Conservation (phyloP, 768 basidiomycete species). For the Leccinum ochraceum region DNA sequence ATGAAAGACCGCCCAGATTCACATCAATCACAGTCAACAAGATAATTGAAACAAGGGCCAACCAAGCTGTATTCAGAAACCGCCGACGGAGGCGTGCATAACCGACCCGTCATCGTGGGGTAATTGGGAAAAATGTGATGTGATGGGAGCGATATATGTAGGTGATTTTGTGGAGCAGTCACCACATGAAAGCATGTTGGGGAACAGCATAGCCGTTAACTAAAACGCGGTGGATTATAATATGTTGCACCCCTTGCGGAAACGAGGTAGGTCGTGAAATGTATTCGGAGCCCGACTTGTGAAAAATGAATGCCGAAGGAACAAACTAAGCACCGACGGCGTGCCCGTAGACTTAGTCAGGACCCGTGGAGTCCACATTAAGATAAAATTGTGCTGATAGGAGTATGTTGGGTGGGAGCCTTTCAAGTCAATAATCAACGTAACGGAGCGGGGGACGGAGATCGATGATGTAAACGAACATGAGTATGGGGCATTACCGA, state of each 20-base stretch:
- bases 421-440: neutral
- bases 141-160: slow-evolving; percentile 10
- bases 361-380: slow-evolving; percentile 14
- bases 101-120: slow-evolving; percentile 25
- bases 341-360: slow-evolving; percentile 25
- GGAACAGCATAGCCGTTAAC: slow-evolving; percentile 11
- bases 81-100: neutral
- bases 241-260: slow-evolving; percentile 15
- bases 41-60: slow-evolving; percentile 5
- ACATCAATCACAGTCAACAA: slow-evolving; percentile 5
- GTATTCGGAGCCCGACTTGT: slow-evolving; percentile 17
- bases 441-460: slow-evolving; percentile 4
- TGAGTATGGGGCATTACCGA: slow-evolving; percentile 16
- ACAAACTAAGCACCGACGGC: slow-evolving; percentile 8
- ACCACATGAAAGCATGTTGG: slow-evolving; percentile 8
- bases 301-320: slow-evolving; percentile 16
- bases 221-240: slow-evolving; percentile 9
- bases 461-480: slow-evolving; percentile 30
- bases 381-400: slow-evolving; percentile 12
- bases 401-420: slow-evolving; percentile 4
- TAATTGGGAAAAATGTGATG: slow-evolving; percentile 10
- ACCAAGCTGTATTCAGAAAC: slow-evolving; percentile 6
- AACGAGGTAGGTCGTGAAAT: slow-evolving; percentile 23
- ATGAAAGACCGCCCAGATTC: slow-evolving; percentile 14
- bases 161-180: slow-evolving; percentile 21